Evolutionary conservation across 345 rosid genomes (phyloP).

Genomic region (Mangifera indica): DNA sequence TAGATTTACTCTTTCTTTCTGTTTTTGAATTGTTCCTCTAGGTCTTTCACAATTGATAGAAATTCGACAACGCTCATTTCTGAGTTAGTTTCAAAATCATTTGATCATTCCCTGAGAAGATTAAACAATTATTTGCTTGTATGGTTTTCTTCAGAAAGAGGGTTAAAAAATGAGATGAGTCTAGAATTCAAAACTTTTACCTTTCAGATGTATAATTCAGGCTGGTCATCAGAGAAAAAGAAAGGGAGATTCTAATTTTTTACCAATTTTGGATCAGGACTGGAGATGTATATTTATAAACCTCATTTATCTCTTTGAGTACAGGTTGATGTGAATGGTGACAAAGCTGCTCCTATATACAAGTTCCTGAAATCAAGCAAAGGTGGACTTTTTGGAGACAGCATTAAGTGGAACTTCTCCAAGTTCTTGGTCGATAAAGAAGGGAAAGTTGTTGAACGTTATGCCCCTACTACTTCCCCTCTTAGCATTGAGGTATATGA

Average conservation of each 20-base stretch:
- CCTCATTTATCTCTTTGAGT: background rate
- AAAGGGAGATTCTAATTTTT: background rate
- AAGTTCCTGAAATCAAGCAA: slow-evolving; percentile 82
- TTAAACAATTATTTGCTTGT: background rate
- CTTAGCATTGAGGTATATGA: slow-evolving; percentile 76
- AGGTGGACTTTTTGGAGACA: slow-evolving; percentile 69
- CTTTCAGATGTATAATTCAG: background rate
- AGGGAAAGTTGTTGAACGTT: slow-evolving; percentile 73
- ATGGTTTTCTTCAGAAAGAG: background rate
- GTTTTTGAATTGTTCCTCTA: background rate
- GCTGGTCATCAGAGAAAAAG: too few relatives aligned
- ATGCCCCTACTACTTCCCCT: slow-evolving; percentile 92
- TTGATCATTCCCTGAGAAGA: background rate
- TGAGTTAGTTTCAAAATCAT: background rate
- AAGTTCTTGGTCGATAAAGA: slow-evolving; percentile 83
- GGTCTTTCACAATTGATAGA: background rate
- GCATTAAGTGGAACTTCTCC: slow-evolving; percentile 85
- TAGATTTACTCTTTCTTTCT: background rate
- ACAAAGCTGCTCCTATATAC: slow-evolving; percentile 71
- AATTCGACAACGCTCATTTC: background rate
- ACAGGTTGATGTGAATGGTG: slow-evolving; percentile 87
- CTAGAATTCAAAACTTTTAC: background rate
- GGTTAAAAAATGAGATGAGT: background rate
- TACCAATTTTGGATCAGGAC: background rate
- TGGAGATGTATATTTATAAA: background rate